Evolutionary conservation across 2,329 filamentous ascomycete genomes (phyloP).

Genomic region (Incumbomyces delicatus): DNA sequence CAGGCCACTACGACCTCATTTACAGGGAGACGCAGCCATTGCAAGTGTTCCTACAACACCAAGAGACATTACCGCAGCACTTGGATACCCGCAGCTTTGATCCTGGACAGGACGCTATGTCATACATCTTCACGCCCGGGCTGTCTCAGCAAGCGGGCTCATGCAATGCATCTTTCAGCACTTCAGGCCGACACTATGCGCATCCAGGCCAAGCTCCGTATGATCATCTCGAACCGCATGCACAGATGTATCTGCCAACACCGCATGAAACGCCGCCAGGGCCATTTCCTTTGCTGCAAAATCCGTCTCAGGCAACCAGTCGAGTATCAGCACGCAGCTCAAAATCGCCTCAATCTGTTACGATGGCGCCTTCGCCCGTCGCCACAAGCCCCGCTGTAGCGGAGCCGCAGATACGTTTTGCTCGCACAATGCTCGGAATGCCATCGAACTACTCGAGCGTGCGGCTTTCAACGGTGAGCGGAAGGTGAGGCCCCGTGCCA

Average conservation of each 20-base stretch:
- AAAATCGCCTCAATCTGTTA: neutral
- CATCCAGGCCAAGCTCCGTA: neutral
- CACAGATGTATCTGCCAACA: neutral
- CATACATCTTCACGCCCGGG: neutral
- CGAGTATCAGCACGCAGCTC: neutral
- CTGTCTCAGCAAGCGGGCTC: neutral
- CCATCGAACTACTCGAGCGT: too few species aligned
- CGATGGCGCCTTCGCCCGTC: neutral
- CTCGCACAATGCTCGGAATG: neutral
- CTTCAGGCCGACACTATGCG: neutral
- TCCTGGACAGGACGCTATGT: neutral
- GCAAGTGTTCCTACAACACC: conserved; percentile 15
- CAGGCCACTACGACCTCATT: conserved; percentile 87
- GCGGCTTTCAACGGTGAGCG: too few species aligned
- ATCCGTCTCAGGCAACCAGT: neutral
- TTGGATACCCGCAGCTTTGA: neutral
- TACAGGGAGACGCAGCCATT: conserved; percentile 49
- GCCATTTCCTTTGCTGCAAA: neutral
- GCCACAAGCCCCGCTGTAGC: neutral
- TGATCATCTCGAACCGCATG: neutral
- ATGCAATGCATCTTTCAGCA: neutral
- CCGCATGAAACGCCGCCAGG: neutral
- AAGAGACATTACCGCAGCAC: neutral
- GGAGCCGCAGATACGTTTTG: neutral
- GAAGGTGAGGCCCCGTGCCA: too few species aligned